Base-by-base conservation (phyloP, 1,139 yeast genomes). In the Blastobotrys niveus region DNA sequence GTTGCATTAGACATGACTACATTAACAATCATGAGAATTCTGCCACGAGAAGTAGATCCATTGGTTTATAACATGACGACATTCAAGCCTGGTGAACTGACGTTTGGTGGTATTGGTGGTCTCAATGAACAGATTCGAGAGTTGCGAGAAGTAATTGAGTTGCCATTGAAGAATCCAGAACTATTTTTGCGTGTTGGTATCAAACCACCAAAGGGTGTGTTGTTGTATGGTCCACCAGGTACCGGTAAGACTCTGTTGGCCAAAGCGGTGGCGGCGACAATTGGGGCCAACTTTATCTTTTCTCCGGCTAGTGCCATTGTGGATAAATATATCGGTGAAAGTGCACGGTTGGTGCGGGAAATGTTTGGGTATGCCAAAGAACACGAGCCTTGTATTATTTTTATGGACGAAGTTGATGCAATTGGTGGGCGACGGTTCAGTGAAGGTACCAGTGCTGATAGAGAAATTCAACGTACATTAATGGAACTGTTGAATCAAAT, bases 361-460 rank as follows among this genome's bases (percentile, higher is more conserved):
- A 91, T 93, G 98, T 93, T 93, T 70, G 85, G 95, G 42, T 93
- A 93, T 66, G 99, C 99, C 43, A 88, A 81, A 64, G 98, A 91
- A 62, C 97, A 93, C 64, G 97, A 86, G 62, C 99, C 99, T 17
- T 93, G 98, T 70, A 91, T 93, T 63, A 93, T 93, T 55, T 93
- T 93, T 64, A 89, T 93, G 96, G 99, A 93, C 71, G 99, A 93
- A 73, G 81, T 93, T 51, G 99, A 93, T 71, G 98, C 99, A 45
- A 93, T 93, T 66, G 99, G 99, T 62, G 98, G 98, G 44, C 79
- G 99, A 58, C 80, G 99, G 67, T 93, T 93, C 67, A 81, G 93
- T 57, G 99, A 93, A 66, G 99, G 99, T 67, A 91, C 98, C 2
- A 85, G 96, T 9, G 98, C 98, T 2, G 99, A 93, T 70, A 82